These are phyloP conservation scores for Elsinoe arachidis DNA, from an alignment of 2,329 filamentous ascomycete species.

Conservation along the genomic window DNA sequence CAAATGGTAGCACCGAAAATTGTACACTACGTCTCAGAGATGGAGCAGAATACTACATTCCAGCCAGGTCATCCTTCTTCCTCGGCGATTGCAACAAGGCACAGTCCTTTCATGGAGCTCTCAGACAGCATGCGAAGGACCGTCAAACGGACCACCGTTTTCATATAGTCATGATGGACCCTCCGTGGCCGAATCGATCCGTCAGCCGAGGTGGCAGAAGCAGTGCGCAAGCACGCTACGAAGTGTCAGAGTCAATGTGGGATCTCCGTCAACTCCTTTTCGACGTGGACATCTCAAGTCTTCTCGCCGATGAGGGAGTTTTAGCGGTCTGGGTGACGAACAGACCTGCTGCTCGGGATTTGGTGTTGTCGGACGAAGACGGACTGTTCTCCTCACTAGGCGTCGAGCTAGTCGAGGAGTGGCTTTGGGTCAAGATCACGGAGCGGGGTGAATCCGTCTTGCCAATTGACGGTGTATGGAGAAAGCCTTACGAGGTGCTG, in stretches of 20 bases:
- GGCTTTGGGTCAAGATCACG: conserved; percentile 73
- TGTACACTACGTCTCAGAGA: not conserved
- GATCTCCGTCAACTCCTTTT: conserved; percentile 38
- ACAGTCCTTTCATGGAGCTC: conserved; percentile 29
- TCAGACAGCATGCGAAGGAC: conserved; percentile 29
- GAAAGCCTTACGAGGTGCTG: conserved; percentile 69
- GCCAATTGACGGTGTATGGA: conserved; percentile 51
- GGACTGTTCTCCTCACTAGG: conserved; percentile 61
- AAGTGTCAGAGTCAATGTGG: conserved; percentile 17
- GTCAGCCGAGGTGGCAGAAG: conserved; percentile 41
- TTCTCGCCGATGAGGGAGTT: conserved; percentile 47
- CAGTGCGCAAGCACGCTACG: conserved; percentile 12
- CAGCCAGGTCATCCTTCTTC: conserved; percentile 42
- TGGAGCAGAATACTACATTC: conserved; percentile 33
- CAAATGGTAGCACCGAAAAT: not conserved
- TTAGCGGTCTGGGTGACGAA: conserved; percentile 75
- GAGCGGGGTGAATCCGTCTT: conserved; percentile 55
- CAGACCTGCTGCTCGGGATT: conserved; percentile 48
- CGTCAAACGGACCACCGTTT: conserved; percentile 45
- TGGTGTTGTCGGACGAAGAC: conserved; percentile 42
- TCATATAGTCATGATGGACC: conserved; percentile 63
- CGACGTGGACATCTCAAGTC: conserved; percentile 41
- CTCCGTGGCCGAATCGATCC: conserved; percentile 74
- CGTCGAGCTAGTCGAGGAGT: conserved; percentile 57
- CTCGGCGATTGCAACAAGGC: conserved; percentile 37